Base-by-base conservation (phyloP, 768 basidiomycete species). In the Suillus occidentalis region DNA sequence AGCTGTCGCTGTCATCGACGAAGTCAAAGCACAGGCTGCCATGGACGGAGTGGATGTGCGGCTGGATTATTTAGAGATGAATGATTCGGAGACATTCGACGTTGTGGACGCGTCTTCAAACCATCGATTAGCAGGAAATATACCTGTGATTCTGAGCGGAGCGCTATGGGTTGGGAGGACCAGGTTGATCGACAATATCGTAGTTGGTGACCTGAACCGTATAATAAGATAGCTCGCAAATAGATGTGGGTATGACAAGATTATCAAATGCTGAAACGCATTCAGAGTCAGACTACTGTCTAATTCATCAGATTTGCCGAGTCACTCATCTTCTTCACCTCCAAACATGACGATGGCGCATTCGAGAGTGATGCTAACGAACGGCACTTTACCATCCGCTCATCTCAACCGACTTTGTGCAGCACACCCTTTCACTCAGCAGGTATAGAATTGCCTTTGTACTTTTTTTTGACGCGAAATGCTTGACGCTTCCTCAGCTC, bases 171-270 rank as follows among this genome's bases (percentile, higher is more conserved):
- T 96, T 3, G 94, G 93, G 47, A 84, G 83, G 73, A 98, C 95
- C 47, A 84, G 96, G 68, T 75, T 99, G 69, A 98, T 99, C 50
- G 97, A 99, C 77, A 99, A 99, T 74, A 76, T 97, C 60, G 79
- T 97, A 50, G 75, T 97, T 2, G 94, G 88, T 10, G 80, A 86
- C 69, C 66, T 71, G 10, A 72, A 66, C 52, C 8, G 47, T 45
- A 42, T 52, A 13, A 52, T 63, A 45, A 56, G 45, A 31, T 73
- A 59, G 58, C 9, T 59, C 25, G 40, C 58, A 55, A 34, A n/a
- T 55, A 55, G 52, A 52, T 31, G 18, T 1, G 7, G 8, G 2
- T 10, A 34, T 12, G 53, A 10, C 31, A 55, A 12, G 53, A 52
- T 16, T 31, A 52, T n/a, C 12, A 34, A n/a, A 20, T 55, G 20